Base-by-base conservation (phyloP, 2,329 filamentous ascomycete genomes). In the Xylariaceae sp. region DNA sequence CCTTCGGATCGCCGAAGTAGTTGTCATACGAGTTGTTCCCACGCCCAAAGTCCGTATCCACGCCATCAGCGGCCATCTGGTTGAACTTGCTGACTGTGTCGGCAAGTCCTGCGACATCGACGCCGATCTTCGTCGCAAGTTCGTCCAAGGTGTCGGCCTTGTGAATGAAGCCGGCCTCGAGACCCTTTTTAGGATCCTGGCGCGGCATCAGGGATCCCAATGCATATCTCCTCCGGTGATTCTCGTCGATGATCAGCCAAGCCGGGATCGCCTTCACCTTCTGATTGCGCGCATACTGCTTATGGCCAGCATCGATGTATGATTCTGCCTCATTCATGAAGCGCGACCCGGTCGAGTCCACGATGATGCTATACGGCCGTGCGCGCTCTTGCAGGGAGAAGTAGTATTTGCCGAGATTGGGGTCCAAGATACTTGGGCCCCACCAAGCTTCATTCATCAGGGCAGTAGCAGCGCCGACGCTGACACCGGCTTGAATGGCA, bases 361-460 rank as follows among this genome's bases (percentile, higher is more conserved):
- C 60, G 15, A 64, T 58, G 31, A 65, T 59, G 3, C 50, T 54
- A 44, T 59, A 56, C 16, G 62, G 62, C 11, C 53, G 47, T 2
- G 46, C 50, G 24, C 59, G 52, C 6, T 61, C 61, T 21, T 48
- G 53, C 3, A 59, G 39, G 34, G 43, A 43, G 38, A 53, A 61
- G 29, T 47, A 45, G 23, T 31, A 32, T 15, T 40, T 31, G 1
- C 40, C 40, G 3, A 41, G 48, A 9, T 33, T 40, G 5, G 59
- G 59, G 35, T 62, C 51, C 21, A 49, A 32, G 13, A 62, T 47
- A n/a, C 52, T 49, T 4, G 59, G 50, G 1, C 54, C 57, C 60
- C 61, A 64, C 57, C 62, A 63, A 6, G 58, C 54, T 6, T 55
- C 50, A 38, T 59, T 54, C 50, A 63, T 53, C 3, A 61, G 50